Conservation (phyloP, 1,139 yeast genomes). For the Taiozyma sp. region DNA sequence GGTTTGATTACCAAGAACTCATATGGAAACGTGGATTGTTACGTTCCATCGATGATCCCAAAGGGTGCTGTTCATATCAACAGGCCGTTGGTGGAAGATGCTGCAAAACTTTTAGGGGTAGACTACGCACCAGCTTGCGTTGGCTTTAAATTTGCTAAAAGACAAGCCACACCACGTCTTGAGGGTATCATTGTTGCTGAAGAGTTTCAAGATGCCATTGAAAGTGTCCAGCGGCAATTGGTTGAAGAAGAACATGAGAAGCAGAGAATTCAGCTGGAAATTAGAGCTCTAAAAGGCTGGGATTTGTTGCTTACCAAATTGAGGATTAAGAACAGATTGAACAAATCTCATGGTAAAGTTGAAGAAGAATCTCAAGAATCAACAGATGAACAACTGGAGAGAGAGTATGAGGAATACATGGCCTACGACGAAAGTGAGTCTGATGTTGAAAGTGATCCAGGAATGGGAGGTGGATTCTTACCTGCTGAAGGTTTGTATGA, state of each 20-base stretch:
- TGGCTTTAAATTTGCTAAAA: too few relatives aligned
- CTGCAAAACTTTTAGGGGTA: constrained; percentile 63
- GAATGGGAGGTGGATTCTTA: too few relatives aligned
- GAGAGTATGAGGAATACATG: constrained; percentile 15
- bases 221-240: too few relatives aligned
- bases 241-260: too few relatives aligned
- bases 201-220: too few relatives aligned
- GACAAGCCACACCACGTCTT: too few relatives aligned
- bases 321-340: constrained; percentile 63
- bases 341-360: constrained; percentile 59
- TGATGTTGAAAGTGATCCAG: neutral
- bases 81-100: constrained; percentile 50
- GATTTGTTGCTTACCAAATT: constrained; percentile 62
- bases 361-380: constrained; percentile 22
- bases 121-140: too few relatives aligned
- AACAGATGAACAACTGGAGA: constrained; percentile 13
- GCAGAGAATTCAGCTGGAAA: too few relatives aligned
- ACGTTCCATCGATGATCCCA: constrained; percentile 72
- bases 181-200: too few relatives aligned
- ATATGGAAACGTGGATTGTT: constrained; percentile 79
- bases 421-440: neutral
- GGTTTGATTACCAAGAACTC: constrained; percentile 72
- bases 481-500: too few relatives aligned
- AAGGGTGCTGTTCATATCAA: constrained; percentile 64
- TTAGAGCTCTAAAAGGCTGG: constrained; percentile 68